Conservation (phyloP, 495 filamentous ascomycete species). For the Eremomyces bilateralis region DNA sequence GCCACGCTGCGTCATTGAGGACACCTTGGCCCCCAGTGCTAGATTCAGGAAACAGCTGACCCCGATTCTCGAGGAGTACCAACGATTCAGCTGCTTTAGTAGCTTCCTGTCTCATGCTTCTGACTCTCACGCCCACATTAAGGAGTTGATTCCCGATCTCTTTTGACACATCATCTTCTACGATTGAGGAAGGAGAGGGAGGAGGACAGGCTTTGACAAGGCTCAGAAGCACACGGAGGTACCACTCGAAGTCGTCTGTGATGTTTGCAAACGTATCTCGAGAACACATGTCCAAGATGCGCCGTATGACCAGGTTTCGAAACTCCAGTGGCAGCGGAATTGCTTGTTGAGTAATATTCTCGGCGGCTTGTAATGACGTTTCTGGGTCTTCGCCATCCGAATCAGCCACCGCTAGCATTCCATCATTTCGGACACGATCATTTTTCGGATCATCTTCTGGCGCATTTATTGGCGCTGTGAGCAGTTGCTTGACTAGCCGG, state of each 20-base stretch:
- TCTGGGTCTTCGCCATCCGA: conserved; percentile 36
- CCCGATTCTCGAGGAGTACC: conserved; percentile 30
- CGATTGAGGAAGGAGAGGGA: conserved; percentile 8
- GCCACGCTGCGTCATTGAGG: conserved; percentile 55
- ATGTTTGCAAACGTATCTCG: conserved; percentile 68
- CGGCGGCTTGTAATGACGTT: conserved; percentile 15
- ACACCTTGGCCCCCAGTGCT: conserved; percentile 33
- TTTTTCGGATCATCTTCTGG: conserved; percentile 15
- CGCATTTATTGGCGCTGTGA: conserved; percentile 24
- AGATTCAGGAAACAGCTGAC: conserved; percentile 24
- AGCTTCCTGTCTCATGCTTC: conserved; percentile 50
- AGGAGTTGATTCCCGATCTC: conserved; percentile 66
- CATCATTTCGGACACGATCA: conserved; percentile 14
- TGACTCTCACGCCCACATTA: conserved; percentile 82
- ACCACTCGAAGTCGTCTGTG: conserved; percentile 91
- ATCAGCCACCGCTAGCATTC: conserved; percentile 26
- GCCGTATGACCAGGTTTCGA: conserved; percentile 48
- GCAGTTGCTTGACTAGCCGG: conserved; percentile 66
- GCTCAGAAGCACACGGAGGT: conserved; percentile 65
- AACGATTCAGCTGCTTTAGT: conserved; percentile 62
- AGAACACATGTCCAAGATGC: conserved; percentile 81
- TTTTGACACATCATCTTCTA: conserved; percentile 32
- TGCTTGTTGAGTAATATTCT: conserved; percentile 14
- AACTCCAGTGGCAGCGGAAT: conserved; percentile 58
- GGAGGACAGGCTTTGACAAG: conserved; percentile 46